Base-by-base conservation (phyloP, 2,329 filamentous ascomycete species). In the Zasmidium citrigriseum region DNA sequence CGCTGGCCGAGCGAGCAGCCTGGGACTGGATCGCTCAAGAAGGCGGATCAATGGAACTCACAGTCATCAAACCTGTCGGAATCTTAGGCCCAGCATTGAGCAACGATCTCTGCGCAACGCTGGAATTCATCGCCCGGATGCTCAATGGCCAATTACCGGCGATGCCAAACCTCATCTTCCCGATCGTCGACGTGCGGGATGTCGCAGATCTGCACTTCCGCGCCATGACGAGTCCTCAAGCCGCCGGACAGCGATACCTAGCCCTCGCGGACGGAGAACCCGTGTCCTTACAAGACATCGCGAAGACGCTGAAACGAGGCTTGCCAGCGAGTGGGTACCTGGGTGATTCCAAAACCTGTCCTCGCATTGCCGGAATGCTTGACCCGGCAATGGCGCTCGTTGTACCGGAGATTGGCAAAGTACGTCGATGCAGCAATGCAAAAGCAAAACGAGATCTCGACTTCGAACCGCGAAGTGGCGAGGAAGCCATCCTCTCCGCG, bases 21-120 rank as follows among this genome's bases (percentile, higher is more conserved):
- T 75, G 72, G 73, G 69, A 73, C 9, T 75, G 64, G 48, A 66
- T 73, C n/a, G 54, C 65, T 18, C 62, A 64, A 11, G 68, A 70
- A 62, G 70, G 67, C 16, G 60, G 48, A 1, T 38, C 46, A 1
- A 62, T 74, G 45, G 71, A 74, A 46, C 60, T 75, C 2, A 58
- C 66, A 1, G 64, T 65, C 3, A 63, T 75, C 46, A 68, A 69
- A 29, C 72, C 72, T 0, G 64, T 68, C 2, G 65, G 54, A 4
- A 62, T 75, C 16, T 68, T 67, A 38, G 73, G 73, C 1, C 73
- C 73, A 1, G 61, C 71, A 4, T 61, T 75, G 14, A 55, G 54
- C 12, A 54, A 61, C 14, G 55, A 57, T 22, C 53, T 57, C 44
- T 49, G 48, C 14, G 50, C 55, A 16, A 57, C 48, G 20, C 24